Evolutionary conservation across 179 eudicot species (phyloP).

Genomic region (Drosera spatulata): DNA sequence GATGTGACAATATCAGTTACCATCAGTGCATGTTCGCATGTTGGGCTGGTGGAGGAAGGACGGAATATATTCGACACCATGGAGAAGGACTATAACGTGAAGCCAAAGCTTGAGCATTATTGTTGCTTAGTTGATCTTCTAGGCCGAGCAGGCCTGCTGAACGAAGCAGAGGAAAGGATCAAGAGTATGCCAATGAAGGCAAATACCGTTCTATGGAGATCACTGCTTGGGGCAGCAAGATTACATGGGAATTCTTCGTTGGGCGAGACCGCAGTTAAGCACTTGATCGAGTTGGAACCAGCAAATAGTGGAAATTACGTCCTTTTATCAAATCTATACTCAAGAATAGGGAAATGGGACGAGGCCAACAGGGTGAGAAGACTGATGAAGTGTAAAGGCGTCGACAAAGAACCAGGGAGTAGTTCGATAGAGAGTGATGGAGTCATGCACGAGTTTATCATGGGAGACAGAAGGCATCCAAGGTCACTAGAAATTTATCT

Average conservation of each 20-base stretch:
- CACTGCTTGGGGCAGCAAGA: slow-evolving; percentile 63
- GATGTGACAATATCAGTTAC: slow-evolving; percentile 40
- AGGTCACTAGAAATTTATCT: slow-evolving; percentile 17
- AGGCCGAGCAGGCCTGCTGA: slow-evolving; percentile 47
- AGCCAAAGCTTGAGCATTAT: slow-evolving; percentile 58
- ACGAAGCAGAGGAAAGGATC: slow-evolving; percentile 42
- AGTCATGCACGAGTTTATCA: slow-evolving; percentile 43
- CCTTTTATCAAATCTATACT: slow-evolving; percentile 47
- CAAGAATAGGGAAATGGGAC: slow-evolving; percentile 50
- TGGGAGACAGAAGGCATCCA: slow-evolving; percentile 28
- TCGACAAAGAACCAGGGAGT: slow-evolving; percentile 58
- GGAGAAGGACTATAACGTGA: slow-evolving; percentile 31
- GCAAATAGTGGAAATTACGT: slow-evolving; percentile 42
- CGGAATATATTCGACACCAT: slow-evolving; percentile 29
- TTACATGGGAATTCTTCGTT: slow-evolving; percentile 34
- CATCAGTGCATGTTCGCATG: slow-evolving; percentile 57
- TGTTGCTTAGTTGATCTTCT: slow-evolving; percentile 78
- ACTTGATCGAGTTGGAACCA: slow-evolving; percentile 42
- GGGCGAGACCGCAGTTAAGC: slow-evolving; percentile 38
- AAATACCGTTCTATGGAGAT: slow-evolving; percentile 37
- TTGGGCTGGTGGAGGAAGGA: slow-evolving; percentile 50
- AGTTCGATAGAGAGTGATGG: slow-evolving; percentile 62
- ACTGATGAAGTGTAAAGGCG: slow-evolving; percentile 28
- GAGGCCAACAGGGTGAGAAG: slow-evolving; percentile 36
- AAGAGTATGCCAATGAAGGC: slow-evolving; percentile 32